Evolutionary conservation across 2,329 filamentous ascomycete genomes (phyloP).

Genomic region (Neospermospora avenae): DNA sequence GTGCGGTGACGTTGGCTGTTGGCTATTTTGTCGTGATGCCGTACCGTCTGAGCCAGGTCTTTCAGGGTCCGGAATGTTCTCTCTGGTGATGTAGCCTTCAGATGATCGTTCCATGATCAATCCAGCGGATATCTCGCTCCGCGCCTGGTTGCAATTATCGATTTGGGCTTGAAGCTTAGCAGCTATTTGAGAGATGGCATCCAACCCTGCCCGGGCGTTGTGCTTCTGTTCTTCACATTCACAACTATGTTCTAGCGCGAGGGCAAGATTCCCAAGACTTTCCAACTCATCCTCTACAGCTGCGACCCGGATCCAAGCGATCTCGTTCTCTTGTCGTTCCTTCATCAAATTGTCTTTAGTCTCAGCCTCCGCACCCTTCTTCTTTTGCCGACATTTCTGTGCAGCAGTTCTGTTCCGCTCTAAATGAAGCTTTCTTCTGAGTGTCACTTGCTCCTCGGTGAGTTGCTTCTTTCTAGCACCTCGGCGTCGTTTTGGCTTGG

Average conservation of each 20-base stretch:
- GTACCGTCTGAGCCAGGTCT: neutral
- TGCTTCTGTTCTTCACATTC: neutral
- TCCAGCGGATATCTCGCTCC: neutral
- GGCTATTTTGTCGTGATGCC: neutral
- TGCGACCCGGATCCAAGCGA: neutral
- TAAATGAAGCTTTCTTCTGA: constrained; percentile 43
- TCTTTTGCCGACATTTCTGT: constrained; percentile 70
- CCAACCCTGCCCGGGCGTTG: neutral
- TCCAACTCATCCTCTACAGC: neutral
- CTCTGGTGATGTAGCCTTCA: neutral
- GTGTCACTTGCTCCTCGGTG: constrained; percentile 2
- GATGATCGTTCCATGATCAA: neutral
- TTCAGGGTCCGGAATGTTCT: neutral
- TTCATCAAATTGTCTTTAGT: constrained; percentile 36
- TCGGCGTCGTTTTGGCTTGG: neutral
- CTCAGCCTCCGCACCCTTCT: constrained; percentile 34
- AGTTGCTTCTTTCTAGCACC: constrained; percentile 9
- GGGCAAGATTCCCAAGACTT: neutral
- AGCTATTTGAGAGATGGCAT: neutral
- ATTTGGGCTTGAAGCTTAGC: neutral
- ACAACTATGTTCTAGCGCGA: neutral
- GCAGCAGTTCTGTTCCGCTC: constrained; percentile 71
- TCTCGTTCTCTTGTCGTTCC: neutral
- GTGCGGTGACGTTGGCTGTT: neutral
- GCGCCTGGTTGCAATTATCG: neutral